A percentile compares a stretch with the other conserved stretches of the same genome.
These are phyloP conservation scores for Apocynum venetum DNA, from an alignment of 257 asterid species.

Conservation along the genomic window DNA sequence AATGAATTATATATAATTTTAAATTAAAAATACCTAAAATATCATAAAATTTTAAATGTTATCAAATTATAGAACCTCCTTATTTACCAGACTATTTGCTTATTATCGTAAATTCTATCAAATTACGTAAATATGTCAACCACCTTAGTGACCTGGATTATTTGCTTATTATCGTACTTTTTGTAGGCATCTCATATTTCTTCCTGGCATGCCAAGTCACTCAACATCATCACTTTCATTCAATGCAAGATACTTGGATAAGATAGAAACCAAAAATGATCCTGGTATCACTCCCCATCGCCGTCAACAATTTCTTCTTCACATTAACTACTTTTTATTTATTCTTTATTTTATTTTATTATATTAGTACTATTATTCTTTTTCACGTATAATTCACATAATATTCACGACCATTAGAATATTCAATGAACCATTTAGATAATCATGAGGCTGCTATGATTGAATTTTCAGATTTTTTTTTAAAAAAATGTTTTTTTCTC, in stretches of 20 bases:
- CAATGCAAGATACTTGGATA: slow-evolving; percentile 34
- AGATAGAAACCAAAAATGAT: slow-evolving; percentile 7
- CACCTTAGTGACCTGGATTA: no score
- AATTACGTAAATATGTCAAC: no score
- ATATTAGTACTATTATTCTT: no score
- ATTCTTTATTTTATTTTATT: neutral
- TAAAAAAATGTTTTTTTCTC: neutral
- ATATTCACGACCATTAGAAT: neutral
- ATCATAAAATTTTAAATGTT: no score
- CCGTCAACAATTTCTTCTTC: slow-evolving; percentile 12
- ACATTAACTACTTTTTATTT: neutral
- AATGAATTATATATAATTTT: no score
- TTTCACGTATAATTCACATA: neutral
- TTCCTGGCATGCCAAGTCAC: neutral
- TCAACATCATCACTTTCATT: slow-evolving; percentile 36
- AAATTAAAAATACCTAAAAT: no score
- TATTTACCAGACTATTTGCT: no score
- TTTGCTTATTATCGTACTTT: no score
- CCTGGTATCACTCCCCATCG: neutral
- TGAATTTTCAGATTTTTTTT: neutral
- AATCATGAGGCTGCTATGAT: neutral
- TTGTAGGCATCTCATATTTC: neutral
- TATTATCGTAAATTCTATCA: no score
- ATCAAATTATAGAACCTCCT: no score
- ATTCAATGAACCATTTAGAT: neutral